Evolutionary conservation across 768 basidiomycete genomes (phyloP).

Genomic region (Dendrothele bispora): DNA sequence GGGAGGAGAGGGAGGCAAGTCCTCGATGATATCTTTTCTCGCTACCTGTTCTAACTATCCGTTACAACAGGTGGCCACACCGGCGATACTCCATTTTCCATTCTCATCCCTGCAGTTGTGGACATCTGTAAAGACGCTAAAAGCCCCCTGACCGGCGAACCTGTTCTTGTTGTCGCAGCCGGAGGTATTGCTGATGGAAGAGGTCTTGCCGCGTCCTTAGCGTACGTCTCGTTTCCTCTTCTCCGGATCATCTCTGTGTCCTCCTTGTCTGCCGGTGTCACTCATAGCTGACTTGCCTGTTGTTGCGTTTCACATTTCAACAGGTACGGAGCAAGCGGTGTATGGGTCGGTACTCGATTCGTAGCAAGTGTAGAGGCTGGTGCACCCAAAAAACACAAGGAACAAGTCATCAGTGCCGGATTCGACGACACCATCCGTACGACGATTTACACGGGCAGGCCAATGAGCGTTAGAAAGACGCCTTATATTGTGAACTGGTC

Average conservation of each 20-base stretch:
- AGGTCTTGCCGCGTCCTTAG: constrained; percentile 72
- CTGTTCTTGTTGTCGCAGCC: constrained; percentile 77
- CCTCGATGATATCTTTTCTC: too few relatives aligned
- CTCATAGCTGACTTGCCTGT: too few relatives aligned
- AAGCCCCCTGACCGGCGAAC: constrained; percentile 77
- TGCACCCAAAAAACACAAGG: constrained; percentile 73
- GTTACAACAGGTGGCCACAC: constrained; percentile 70
- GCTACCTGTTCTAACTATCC: constrained; percentile 77
- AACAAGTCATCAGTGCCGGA: constrained; percentile 64
- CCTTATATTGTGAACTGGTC: constrained; percentile 77
- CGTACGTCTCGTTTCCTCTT: constrained; percentile 36
- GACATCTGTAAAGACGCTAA: constrained; percentile 70
- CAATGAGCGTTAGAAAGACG: constrained; percentile 80
- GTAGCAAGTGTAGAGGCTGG: constrained; percentile 81
- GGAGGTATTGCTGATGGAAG: constrained; percentile 85
- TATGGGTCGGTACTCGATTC: constrained; percentile 90
- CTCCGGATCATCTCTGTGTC: too few relatives aligned
- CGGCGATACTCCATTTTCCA: constrained; percentile 77
- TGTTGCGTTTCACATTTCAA: not conserved
- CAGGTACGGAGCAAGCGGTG: constrained; percentile 80
- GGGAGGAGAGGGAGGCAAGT: constrained; percentile 87
- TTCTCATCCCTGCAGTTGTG: constrained; percentile 80
- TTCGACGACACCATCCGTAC: constrained; percentile 76
- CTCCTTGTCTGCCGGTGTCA: too few relatives aligned
- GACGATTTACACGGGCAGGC: constrained; percentile 75